Conservation (phyloP, 306 rosid species). For the Lathyrus sativus region DNA sequence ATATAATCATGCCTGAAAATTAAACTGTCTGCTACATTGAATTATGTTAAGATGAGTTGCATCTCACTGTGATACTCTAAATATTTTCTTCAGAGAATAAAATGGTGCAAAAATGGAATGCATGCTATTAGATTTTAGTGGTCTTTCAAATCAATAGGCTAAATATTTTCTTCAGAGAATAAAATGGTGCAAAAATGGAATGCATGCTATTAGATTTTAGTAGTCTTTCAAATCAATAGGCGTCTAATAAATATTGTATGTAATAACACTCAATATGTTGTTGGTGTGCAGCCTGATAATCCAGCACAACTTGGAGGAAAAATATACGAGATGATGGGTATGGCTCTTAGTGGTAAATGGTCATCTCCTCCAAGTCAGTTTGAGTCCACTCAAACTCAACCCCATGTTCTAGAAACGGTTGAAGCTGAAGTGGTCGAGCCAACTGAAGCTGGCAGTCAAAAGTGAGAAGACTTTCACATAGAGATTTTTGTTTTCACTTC, state of each 20-base stretch:
- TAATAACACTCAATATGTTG: slow-evolving; percentile 12
- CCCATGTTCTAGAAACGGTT: slow-evolving; percentile 37
- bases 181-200: background rate
- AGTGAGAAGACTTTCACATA: too few relatives aligned
- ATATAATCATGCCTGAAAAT: too few relatives aligned
- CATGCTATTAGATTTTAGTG: too few relatives aligned
- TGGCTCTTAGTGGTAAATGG: slow-evolving; percentile 82
- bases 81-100: background rate
- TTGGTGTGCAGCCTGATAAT: slow-evolving; percentile 85
- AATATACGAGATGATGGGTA: slow-evolving; percentile 94
- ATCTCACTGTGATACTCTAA: background rate
- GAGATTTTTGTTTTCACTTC: too few relatives aligned
- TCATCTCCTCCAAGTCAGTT: slow-evolving; percentile 47
- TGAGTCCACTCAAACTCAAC: slow-evolving; percentile 40
- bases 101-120: background rate
- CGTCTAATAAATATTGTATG: background rate
- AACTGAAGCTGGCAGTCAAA: slow-evolving; percentile 45
- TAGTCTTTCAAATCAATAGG: background rate
- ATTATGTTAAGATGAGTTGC: slow-evolving; percentile 9
- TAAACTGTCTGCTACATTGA: background rate
- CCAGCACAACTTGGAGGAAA: slow-evolving; percentile 95
- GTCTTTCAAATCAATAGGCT: background rate
- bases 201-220: too few relatives aligned
- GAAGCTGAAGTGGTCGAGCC: slow-evolving; percentile 78
- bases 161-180: background rate